Base-by-base conservation (phyloP, 768 basidiomycete genomes). In the Boletellus ananas region DNA sequence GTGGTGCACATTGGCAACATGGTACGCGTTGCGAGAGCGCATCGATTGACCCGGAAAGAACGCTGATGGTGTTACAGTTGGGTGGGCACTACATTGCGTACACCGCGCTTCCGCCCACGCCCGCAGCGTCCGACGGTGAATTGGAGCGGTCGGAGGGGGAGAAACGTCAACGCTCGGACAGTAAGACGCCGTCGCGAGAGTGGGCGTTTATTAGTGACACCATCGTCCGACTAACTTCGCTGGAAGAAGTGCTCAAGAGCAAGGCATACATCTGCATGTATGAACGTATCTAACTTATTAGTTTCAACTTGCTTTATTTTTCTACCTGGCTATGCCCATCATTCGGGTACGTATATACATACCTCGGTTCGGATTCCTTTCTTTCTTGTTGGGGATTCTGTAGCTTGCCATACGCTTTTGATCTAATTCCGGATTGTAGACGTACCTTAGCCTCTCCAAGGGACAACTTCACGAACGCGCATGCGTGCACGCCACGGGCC, bases 181-280 rank as follows among this genome's bases (percentile, higher is more conserved):
- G 34, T 3, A 34, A 56, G 44, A 17, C 54, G 21, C 27, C 44
- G 3, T 29, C 53, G 21, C 49, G 92, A 37, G 81, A 88, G 53
- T 97, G 94, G 94, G 90, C 89, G 40, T 94, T 87, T 65, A 85
- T 95, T 68, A 94, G 91, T 58, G 94, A 97, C 63, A 90, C 88
- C 3, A 71, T 80, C 39, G 92, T 97, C n/a, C 77, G 87, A 39
- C 71, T 89, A 40, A 81, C 87, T 10, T 80, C 84, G 37, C 66
- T 95, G 42, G 90, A 94, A 38, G 94, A 96, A 64, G 94, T 96
- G 3, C 73, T 96, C 62, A 87, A 85, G 67, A 84, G 85, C 51
- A 94, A 89, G 66, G 93, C 94, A 33, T 98, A 96, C 67, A 79
- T 96, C 43, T 92, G 92, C 70, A 93, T 94, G 84, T 92, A 91